These are phyloP conservation scores for Coniella lustricola DNA, from an alignment of 2,329 filamentous ascomycete genomes.

Conservation along the genomic window DNA sequence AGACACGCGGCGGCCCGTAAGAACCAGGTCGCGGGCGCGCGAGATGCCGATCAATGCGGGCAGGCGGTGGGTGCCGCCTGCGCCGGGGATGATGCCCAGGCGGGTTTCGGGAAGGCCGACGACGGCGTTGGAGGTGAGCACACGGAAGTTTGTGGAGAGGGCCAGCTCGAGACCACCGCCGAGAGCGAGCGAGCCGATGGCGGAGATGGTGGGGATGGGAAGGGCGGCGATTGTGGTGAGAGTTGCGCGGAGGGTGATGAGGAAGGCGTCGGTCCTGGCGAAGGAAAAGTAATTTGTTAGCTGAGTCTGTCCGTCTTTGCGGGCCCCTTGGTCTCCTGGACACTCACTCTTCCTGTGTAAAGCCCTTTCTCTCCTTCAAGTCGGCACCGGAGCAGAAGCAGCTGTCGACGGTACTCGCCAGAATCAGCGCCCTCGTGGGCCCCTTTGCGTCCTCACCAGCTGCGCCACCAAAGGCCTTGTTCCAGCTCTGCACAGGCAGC, in stretches of 20 bases:
- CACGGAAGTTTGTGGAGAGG: constrained; percentile 80
- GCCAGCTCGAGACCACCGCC: constrained; percentile 93
- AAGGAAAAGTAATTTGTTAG: background rate
- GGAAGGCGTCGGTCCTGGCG: constrained; percentile 69
- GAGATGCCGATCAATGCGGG: constrained; percentile 71
- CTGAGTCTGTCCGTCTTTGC: too few species aligned
- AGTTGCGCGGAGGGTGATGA: constrained; percentile 67
- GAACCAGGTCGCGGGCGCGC: constrained; percentile 80
- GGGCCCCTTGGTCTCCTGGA: background rate
- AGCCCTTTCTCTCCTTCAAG: constrained; percentile 75
- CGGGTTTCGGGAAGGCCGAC: constrained; percentile 88
- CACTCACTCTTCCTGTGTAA: constrained; percentile 69
- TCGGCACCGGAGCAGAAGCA: constrained; percentile 94
- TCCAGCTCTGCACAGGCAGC: constrained; percentile 28
- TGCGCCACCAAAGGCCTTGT: constrained; percentile 36
- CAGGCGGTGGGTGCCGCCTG: constrained; percentile 85
- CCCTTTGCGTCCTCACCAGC: constrained; percentile 39
- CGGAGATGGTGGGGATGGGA: constrained; percentile 83
- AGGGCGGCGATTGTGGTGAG: constrained; percentile 67
- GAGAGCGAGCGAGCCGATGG: constrained; percentile 77
- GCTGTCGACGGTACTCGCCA: constrained; percentile 78
- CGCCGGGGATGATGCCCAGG: constrained; percentile 89
- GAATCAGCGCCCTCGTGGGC: constrained; percentile 70
- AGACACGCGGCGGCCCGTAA: constrained; percentile 80
- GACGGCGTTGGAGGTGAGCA: constrained; percentile 70